phyloP scores from a whole-genome alignment of 495 filamentous ascomycete species.

The Xylaria castorea region DNA sequence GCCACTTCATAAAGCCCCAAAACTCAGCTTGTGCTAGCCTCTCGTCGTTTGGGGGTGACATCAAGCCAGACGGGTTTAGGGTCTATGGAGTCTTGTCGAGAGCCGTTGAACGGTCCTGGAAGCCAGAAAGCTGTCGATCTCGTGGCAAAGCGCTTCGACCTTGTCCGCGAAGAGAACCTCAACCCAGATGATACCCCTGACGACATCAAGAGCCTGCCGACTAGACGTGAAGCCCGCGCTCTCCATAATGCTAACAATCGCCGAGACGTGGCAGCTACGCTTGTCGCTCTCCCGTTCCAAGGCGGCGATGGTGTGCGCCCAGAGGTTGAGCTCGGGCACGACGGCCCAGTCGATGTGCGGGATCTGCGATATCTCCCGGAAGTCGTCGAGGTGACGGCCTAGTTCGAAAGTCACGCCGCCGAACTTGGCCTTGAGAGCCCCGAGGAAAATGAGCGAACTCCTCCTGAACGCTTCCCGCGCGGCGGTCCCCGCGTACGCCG shows the following conservation, averaged over 20 bases:
- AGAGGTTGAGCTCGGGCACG: constrained; percentile 40
- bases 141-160: constrained; percentile 29
- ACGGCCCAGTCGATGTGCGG: constrained; percentile 34
- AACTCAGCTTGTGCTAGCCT: neutral
- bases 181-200: constrained; percentile 38
- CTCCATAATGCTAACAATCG: constrained; percentile 38
- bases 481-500: constrained; percentile 31
- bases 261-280: constrained; percentile 37
- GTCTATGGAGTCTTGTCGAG: neutral
- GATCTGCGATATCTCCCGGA: constrained; percentile 35
- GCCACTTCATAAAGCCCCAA: neutral
- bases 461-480: constrained; percentile 37
- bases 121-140: constrained; percentile 32
- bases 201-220: constrained; percentile 32
- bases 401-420: constrained; percentile 31
- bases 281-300: constrained; percentile 33
- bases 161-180: constrained; percentile 35
- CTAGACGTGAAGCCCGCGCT: constrained; percentile 29
- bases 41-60: neutral
- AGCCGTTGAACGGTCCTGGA: neutral
- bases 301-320: constrained; percentile 35
- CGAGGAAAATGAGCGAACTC: constrained; percentile 35
- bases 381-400: constrained; percentile 35
- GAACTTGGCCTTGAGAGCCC: constrained; percentile 31
- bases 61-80: neutral